These are phyloP conservation scores for Verticillium zaregamsianum DNA, from an alignment of 2,329 filamentous ascomycete genomes.

Conservation along the genomic window DNA sequence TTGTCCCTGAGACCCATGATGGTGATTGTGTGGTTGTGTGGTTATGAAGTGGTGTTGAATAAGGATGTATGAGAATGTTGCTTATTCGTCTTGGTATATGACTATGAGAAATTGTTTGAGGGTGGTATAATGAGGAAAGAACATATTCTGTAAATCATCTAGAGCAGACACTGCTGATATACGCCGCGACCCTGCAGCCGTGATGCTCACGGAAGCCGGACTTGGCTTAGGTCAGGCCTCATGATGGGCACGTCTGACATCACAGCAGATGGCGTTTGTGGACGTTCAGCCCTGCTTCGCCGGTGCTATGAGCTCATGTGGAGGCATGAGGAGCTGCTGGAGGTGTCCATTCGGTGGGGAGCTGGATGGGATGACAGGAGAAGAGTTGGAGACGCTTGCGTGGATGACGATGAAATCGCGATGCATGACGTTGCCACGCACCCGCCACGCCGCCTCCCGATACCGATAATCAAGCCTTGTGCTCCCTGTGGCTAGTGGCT, in stretches of 20 bases:
- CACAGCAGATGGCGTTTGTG: background rate
- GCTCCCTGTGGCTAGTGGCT: background rate
- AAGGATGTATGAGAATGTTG: background rate
- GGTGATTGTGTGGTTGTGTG: background rate
- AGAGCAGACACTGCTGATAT: background rate
- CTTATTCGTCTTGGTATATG: background rate
- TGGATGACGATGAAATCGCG: background rate
- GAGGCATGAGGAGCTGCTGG: background rate
- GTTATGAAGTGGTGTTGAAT: too few species aligned
- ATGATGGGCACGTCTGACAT: background rate
- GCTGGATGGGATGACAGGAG: background rate
- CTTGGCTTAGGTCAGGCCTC: background rate
- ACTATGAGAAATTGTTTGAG: background rate
- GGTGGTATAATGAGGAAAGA: background rate
- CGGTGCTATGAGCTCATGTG: conserved; percentile 12
- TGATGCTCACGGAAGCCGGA: background rate
- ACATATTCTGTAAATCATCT: background rate
- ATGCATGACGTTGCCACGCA: background rate
- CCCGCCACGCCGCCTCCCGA: background rate
- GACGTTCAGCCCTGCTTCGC: conserved; percentile 1
- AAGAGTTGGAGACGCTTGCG: background rate
- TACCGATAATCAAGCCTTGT: background rate
- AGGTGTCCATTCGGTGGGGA: background rate
- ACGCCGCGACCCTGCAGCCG: background rate
- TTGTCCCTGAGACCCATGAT: conserved; percentile 14